A percentile compares a stretch with the other conserved stretches of the same genome.
phyloP scores from a whole-genome alignment of 306 rosid genomes.

The Castanospermum australe region DNA sequence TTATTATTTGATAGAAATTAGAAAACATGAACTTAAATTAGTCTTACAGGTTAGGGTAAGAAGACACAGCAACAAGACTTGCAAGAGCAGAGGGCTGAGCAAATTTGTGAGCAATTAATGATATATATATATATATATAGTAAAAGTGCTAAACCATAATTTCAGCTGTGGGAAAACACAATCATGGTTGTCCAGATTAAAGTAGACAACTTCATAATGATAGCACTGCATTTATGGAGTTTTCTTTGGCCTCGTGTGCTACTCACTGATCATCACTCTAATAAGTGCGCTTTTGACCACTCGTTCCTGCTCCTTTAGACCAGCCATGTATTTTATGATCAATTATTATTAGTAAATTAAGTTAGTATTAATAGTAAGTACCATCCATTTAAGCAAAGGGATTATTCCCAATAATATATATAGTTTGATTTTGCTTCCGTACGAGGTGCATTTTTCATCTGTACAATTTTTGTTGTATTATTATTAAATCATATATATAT shows the following conservation, averaged over 20 bases:
- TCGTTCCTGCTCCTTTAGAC: conserved; percentile 23
- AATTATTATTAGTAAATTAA: too few relatives aligned
- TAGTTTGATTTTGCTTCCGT: too few relatives aligned
- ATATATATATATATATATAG: too few relatives aligned
- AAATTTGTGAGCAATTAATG: conserved; percentile 34
- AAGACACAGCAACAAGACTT: conserved; percentile 12
- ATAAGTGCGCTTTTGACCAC: conserved; percentile 49
- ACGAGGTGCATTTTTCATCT: too few relatives aligned
- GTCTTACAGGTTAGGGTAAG: background rate
- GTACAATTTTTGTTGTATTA: too few relatives aligned
- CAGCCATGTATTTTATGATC: too few relatives aligned
- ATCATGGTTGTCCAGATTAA: conserved; percentile 47
- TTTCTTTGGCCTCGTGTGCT: conserved; percentile 66
- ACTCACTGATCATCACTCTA: conserved; percentile 43
- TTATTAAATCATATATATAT: too few relatives aligned
- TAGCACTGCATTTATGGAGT: conserved; percentile 32
- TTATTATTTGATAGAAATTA: too few relatives aligned
- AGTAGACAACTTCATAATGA: conserved; percentile 38
- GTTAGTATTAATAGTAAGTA: too few relatives aligned
- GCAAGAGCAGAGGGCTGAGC: background rate
- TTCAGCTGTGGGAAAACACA: conserved; percentile 31
- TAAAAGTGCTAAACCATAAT: conserved; percentile 21
- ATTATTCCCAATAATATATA: background rate
- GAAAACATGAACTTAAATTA: too few relatives aligned
- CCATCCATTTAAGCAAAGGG: background rate